These are phyloP conservation scores for Spatholobus suberectus DNA, from an alignment of 306 rosid species.

Conservation along the genomic window DNA sequence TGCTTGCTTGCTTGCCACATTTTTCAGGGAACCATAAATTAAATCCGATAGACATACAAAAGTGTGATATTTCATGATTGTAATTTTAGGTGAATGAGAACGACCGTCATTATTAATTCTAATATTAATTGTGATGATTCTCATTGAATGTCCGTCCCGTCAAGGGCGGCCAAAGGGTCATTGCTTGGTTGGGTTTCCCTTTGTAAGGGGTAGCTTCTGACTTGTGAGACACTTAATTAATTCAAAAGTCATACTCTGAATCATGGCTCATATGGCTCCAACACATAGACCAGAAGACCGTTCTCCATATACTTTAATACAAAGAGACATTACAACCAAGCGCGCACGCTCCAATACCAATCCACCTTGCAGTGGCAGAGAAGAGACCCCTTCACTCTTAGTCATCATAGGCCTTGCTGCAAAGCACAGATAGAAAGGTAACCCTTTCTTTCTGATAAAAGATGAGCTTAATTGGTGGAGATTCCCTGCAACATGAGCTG, in stretches of 20 bases:
- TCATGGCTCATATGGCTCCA: constrained; percentile 19
- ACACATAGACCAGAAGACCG: neutral
- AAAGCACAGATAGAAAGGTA: constrained; percentile 12
- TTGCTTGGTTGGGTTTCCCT: neutral
- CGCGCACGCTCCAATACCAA: too few species aligned
- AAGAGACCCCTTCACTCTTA: neutral
- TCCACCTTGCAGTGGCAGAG: neutral
- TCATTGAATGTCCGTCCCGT: neutral
- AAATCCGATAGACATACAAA: too few species aligned
- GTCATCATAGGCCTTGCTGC: neutral
- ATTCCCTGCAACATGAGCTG: neutral
- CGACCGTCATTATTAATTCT: neutral
- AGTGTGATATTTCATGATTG: neutral
- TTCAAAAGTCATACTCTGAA: neutral
- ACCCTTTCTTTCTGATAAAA: neutral
- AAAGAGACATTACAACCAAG: too few species aligned
- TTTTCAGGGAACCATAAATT: too few species aligned
- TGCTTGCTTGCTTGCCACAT: too few species aligned
- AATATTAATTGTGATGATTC: neutral
- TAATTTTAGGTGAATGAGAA: too few species aligned
- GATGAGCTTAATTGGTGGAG: neutral
- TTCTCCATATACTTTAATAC: neutral
- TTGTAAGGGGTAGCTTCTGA: neutral
- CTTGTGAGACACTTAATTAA: neutral
- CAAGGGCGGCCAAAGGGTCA: neutral